These are phyloP conservation scores for Pleurotus sapidus DNA, from an alignment of 768 basidiomycete species.

Conservation along the genomic window DNA sequence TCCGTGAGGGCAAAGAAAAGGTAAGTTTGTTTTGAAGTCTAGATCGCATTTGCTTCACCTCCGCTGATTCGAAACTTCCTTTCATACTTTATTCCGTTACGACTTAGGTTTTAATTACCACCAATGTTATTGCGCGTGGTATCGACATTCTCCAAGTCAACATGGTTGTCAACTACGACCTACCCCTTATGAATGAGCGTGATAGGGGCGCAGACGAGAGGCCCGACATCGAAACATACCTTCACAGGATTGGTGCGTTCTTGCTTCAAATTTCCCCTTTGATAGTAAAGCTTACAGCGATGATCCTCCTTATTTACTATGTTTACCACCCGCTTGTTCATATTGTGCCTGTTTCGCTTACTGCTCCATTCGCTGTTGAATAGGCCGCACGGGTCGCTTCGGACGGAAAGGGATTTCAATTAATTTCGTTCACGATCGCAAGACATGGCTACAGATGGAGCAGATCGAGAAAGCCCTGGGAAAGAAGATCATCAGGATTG, in stretches of 20 bases:
- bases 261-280: not conserved
- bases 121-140: slow-evolving; percentile 96
- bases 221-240: slow-evolving; percentile 95
- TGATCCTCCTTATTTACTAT: too few relatives aligned
- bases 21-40: slow-evolving; percentile 32
- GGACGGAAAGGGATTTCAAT: slow-evolving; percentile 96
- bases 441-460: slow-evolving; percentile 88
- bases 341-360: not conserved
- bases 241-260: slow-evolving; percentile 89
- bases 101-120: slow-evolving; percentile 81
- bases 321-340: too few relatives aligned
- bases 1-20: slow-evolving; percentile 95
- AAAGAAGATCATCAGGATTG: slow-evolving; percentile 78
- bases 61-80: not conserved
- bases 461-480: slow-evolving; percentile 79
- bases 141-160: slow-evolving; percentile 99
- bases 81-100: not conserved
- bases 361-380: slow-evolving; percentile 1
- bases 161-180: slow-evolving; percentile 99
- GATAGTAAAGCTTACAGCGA: too few relatives aligned
- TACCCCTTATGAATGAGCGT: slow-evolving; percentile 82
- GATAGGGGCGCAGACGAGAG: slow-evolving; percentile 46
- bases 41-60: not conserved
- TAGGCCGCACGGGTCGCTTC: slow-evolving; percentile 97
- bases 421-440: slow-evolving; percentile 92